phyloP scores from a whole-genome alignment of 129 eudicot genomes.

The Tagetes erecta region DNA sequence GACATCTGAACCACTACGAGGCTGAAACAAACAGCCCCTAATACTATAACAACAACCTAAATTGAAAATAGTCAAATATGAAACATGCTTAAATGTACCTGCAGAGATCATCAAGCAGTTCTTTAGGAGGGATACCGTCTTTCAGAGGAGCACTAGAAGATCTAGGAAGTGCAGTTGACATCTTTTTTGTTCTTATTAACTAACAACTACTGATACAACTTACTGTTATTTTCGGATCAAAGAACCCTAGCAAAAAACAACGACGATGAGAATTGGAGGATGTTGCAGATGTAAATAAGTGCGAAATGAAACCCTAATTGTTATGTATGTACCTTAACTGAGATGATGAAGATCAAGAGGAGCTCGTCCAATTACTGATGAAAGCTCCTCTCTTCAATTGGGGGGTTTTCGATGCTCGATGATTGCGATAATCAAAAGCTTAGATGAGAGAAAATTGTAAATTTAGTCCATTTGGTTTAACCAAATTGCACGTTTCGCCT shows the following conservation, averaged over 20 bases:
- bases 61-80: neutral
- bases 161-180: conserved; percentile 71
- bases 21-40: conserved; percentile 16
- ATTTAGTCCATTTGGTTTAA: no score
- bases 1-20: no score
- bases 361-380: conserved; percentile 23
- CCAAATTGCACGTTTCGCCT: no score
- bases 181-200: conserved; percentile 12
- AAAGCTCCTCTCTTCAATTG: conserved; percentile 30
- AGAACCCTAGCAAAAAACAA: conserved; percentile 22
- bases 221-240: conserved; percentile 27
- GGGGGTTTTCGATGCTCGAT: conserved; percentile 5
- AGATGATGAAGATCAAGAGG: conserved; percentile 21
- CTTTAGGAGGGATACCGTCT: conserved; percentile 94
- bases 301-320: conserved; percentile 23
- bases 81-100: conserved; percentile 44
- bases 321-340: conserved; percentile 13
- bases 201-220: conserved; percentile 12
- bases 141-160: conserved; percentile 73
- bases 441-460: no score
- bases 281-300: conserved; percentile 10
- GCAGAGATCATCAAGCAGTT: conserved; percentile 99
- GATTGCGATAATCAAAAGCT: neutral
- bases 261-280: conserved; percentile 20
- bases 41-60: neutral